Evolutionary conservation across 148 eudicot genomes (phyloP), one percentile per base, ranked within the genome.

Genomic region (Heliamphora exappendiculata): DNA sequence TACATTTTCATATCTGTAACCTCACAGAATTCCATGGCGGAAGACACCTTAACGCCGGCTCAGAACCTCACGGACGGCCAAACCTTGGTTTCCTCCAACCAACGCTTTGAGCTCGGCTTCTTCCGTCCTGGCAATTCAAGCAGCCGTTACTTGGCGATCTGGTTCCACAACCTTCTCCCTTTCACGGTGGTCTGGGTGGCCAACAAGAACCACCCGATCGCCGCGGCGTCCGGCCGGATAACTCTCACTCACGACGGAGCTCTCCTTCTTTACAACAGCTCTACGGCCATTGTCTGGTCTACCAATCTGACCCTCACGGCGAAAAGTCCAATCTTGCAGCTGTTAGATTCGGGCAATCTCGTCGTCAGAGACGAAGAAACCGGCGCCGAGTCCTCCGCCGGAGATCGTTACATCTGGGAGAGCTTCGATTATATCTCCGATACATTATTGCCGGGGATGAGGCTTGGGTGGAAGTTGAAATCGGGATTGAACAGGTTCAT

Each of bases 81-180:
- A n/a, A 60, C 76, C 31, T 36, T 80, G 17, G 51, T 70, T 28
- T 80, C 79, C 29, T 36, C 72, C 39, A 44, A 75, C 60, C n/a
- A 59, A 29, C 13, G 33, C 2, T 76, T 81, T 28, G 79, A 71
- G 22, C 67, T 81, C n/a, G 76, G 83, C 14, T 81, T 81, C 76
- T 81, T 81, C 73, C 19, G 34, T 14, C 79, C 45, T 0, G 72
- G 66, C 22, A 76, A 51, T 71, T 26, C 76, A 20, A 50, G 2
- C 11, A 63, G 49, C 12, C 49, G 64, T 0, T 72, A 63, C 53
- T 5, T 81, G 37, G 83, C 67, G 3, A 22, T 81, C 24, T 72
- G 68, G 76, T 70, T 47, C 51, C 41, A 76, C 36, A 39, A 62
- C 44, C 58, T 39, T 34, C 55, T 39, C 45, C 55, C 71, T 45